These are phyloP conservation scores for Aureoboletus auriporus DNA, from an alignment of 768 basidiomycete genomes.

Conservation along the genomic window DNA sequence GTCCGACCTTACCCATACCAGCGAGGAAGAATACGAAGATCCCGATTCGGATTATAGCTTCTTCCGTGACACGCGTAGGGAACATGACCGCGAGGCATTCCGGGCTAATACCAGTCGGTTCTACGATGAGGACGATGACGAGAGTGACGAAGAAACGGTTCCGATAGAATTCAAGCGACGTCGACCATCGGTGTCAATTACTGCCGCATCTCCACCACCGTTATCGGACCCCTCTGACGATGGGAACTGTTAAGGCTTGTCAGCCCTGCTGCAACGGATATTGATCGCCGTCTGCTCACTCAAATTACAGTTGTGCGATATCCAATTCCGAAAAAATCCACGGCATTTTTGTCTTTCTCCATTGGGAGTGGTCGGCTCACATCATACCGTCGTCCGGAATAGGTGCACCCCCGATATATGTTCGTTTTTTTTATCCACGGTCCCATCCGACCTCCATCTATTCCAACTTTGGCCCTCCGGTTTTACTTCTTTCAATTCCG, in stretches of 20 bases:
- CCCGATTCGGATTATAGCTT: slow-evolving; percentile 33
- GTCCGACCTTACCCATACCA: slow-evolving; percentile 27
- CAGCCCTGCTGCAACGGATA: slow-evolving; percentile 3
- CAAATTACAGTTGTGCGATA: slow-evolving; percentile 18
- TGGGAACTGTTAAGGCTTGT: slow-evolving; percentile 9
- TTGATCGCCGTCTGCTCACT: slow-evolving; percentile 10
- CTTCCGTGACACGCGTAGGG: slow-evolving; percentile 28
- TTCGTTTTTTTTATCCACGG: background rate
- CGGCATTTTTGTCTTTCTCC: background rate
- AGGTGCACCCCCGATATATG: slow-evolving; percentile 14
- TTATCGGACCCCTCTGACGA: slow-evolving; percentile 18
- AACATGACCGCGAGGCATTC: slow-evolving; percentile 21
- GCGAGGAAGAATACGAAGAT: slow-evolving; percentile 30
- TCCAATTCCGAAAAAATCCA: slow-evolving; percentile 9
- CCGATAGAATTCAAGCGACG: slow-evolving; percentile 35
- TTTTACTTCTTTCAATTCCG: slow-evolving; percentile 1
- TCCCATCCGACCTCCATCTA: slow-evolving; percentile 1
- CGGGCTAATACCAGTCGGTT: slow-evolving; percentile 31
- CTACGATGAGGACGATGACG: slow-evolving; percentile 32
- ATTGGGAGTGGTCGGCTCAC: slow-evolving; percentile 12
- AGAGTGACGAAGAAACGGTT: slow-evolving; percentile 33
- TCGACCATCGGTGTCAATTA: slow-evolving; percentile 29
- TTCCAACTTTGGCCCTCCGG: background rate
- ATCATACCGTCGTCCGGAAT: slow-evolving; percentile 14
- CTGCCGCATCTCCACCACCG: slow-evolving; percentile 23